Evolutionary conservation across 2,329 filamentous ascomycete species (phyloP).

Genomic region (Aspergillus ochraceoroseus): DNA sequence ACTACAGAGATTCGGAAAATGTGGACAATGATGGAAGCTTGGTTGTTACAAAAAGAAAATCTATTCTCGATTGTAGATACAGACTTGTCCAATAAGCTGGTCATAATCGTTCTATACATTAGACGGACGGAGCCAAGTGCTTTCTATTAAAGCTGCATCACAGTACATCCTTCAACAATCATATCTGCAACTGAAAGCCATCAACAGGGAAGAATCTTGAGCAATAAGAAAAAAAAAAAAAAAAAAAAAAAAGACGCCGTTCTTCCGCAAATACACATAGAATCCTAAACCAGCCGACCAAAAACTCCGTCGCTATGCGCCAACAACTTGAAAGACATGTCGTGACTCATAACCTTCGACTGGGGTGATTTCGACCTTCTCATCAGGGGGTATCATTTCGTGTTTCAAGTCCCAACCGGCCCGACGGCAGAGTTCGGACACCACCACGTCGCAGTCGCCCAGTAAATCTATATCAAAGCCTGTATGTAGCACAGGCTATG

Average conservation of each 20-base stretch:
- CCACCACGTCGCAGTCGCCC: conserved; percentile 89
- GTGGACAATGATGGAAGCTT: no score
- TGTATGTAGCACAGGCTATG: conserved; percentile 71
- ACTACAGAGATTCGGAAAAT: no score
- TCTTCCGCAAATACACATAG: conserved; percentile 19
- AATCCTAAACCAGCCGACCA: conserved; percentile 20
- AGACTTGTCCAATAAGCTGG: neutral
- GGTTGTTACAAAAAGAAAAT: neutral
- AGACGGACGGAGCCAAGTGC: conserved; percentile 1
- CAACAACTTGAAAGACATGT: conserved; percentile 40
- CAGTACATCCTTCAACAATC: conserved; percentile 1
- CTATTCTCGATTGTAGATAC: neutral
- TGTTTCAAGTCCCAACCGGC: conserved; percentile 76
- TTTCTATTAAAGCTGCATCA: conserved; percentile 9
- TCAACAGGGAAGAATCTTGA: neutral
- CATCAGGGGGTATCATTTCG: conserved; percentile 70
- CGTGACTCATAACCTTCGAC: conserved; percentile 48
- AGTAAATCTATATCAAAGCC: conserved; percentile 95
- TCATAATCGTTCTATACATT: conserved; percentile 11
- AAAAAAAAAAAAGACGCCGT: conserved; percentile 27
- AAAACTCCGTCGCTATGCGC: conserved; percentile 40
- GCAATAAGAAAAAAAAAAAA: conserved; percentile 5
- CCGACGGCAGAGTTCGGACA: conserved; percentile 76
- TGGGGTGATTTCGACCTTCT: conserved; percentile 55
- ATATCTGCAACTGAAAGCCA: conserved; percentile 5